These are phyloP conservation scores for Fraxinus paxiana DNA, from an alignment of 305 asterid genomes.

Conservation along the genomic window DNA sequence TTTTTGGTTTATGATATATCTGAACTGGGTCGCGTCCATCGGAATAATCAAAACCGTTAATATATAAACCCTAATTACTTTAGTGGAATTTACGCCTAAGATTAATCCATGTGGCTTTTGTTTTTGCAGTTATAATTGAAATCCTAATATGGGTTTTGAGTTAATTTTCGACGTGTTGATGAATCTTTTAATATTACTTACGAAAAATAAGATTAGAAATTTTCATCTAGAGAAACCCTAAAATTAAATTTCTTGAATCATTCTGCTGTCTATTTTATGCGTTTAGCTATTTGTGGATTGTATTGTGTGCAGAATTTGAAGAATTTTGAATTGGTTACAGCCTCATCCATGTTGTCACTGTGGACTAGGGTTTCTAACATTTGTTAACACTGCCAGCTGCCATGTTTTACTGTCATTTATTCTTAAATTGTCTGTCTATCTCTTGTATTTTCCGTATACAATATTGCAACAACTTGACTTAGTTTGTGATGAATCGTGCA, in stretches of 20 bases:
- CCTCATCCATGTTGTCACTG: background rate
- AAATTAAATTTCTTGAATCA: background rate
- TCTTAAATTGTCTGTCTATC: background rate
- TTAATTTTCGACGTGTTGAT: background rate
- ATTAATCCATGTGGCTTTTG: background rate
- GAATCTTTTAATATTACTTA: slow-evolving; percentile 7
- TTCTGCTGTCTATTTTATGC: background rate
- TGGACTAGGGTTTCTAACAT: background rate
- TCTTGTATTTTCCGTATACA: background rate
- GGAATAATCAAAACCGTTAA: background rate
- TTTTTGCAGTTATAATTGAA: background rate
- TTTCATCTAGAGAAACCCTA: slow-evolving; percentile 5
- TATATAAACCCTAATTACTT: slow-evolving; percentile 22
- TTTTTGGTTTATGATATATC: background rate
- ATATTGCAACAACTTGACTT: background rate
- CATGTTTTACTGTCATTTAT: background rate
- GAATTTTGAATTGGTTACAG: background rate
- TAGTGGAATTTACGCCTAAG: background rate
- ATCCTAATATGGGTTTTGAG: background rate
- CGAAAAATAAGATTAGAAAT: background rate
- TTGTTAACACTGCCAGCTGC: background rate
- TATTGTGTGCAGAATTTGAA: slow-evolving; percentile 4
- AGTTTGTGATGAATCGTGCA: background rate
- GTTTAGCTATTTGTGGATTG: background rate
- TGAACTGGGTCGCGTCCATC: background rate